phyloP scores from a whole-genome alignment of 108 stramenopile genomes.

The Stephanodiscus triporus region DNA sequence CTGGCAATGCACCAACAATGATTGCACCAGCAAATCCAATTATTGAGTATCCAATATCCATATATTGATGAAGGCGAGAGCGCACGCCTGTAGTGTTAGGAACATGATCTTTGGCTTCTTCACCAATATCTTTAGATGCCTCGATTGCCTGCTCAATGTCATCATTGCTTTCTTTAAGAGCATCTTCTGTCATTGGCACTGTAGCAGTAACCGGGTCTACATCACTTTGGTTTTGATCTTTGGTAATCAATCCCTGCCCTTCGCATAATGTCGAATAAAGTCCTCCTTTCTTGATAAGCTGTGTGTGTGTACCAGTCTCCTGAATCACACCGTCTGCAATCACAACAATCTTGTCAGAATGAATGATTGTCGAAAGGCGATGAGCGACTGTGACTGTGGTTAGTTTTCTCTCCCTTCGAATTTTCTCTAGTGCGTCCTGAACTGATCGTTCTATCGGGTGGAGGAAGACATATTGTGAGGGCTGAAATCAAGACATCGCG shows the following conservation, averaged over 20 bases:
- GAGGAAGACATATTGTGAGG: background rate
- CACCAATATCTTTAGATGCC: slow-evolving; percentile 1
- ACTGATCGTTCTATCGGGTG: slow-evolving; percentile 59
- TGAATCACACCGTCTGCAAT: slow-evolving; percentile 73
- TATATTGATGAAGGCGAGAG: slow-evolving; percentile 17
- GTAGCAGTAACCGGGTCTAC: background rate
- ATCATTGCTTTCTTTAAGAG: background rate
- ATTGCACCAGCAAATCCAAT: slow-evolving; percentile 24
- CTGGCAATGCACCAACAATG: slow-evolving; percentile 24
- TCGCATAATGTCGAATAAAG: slow-evolving; percentile 52
- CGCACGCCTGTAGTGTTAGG: slow-evolving; percentile 2
- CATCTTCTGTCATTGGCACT: background rate
- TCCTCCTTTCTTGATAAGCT: slow-evolving; percentile 58
- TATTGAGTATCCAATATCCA: slow-evolving; percentile 21
- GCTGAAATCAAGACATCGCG: background rate
- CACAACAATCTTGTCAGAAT: slow-evolving; percentile 72
- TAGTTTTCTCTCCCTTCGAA: slow-evolving; percentile 50
- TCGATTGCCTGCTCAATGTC: slow-evolving; percentile 1
- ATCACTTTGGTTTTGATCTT: background rate
- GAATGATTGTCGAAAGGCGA: slow-evolving; percentile 62
- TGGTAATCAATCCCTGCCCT: slow-evolving; percentile 45
- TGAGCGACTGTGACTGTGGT: slow-evolving; percentile 74
- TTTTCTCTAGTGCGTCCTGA: slow-evolving; percentile 78
- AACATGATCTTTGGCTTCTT: slow-evolving; percentile 9
- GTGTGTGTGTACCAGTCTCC: slow-evolving; percentile 75